phyloP scores from a whole-genome alignment of 176 grass and related monocot species.

The Phyllostachys edulis region DNA sequence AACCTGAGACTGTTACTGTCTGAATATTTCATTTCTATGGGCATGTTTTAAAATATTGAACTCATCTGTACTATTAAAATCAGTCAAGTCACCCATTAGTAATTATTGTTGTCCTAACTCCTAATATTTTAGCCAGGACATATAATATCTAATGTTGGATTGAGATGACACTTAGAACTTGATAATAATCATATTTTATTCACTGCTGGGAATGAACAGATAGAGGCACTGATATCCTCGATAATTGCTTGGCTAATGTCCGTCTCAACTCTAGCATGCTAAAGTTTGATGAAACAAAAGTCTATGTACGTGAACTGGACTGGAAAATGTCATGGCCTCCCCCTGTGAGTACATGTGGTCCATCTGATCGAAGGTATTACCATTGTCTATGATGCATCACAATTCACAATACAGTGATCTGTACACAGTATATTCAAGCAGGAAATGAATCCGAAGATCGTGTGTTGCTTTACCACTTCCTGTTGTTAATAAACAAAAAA shows the following conservation, averaged over 20 bases:
- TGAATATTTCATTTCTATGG: neutral
- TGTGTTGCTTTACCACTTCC: neutral
- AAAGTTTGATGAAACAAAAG: slow-evolving; percentile 53
- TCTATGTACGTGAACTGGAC: slow-evolving; percentile 69
- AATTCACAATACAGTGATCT: neutral
- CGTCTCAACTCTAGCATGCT: slow-evolving; percentile 53
- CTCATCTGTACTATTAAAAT: neutral
- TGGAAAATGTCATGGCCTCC: slow-evolving; percentile 77
- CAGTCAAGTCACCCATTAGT: too few species aligned
- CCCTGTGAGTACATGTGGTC: slow-evolving; percentile 26
- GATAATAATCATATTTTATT: slow-evolving; percentile 2
- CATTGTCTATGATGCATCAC: neutral
- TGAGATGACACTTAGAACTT: neutral
- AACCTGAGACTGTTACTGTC: too few species aligned
- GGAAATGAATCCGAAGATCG: neutral
- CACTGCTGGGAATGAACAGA: slow-evolving; percentile 51
- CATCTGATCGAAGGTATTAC: slow-evolving; percentile 54
- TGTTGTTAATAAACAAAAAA: slow-evolving; percentile 5
- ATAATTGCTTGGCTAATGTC: slow-evolving; percentile 75
- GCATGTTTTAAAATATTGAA: neutral
- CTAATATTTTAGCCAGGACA: neutral
- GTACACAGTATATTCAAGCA: neutral
- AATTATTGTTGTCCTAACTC: neutral
- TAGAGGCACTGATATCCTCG: slow-evolving; percentile 60
- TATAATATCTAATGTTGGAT: neutral